Percentiles rank a stretch among this genome's conserved stretches.
These are phyloP conservation scores for Vicia villosa DNA, from an alignment of 306 rosid genomes.

Conservation along the genomic window DNA sequence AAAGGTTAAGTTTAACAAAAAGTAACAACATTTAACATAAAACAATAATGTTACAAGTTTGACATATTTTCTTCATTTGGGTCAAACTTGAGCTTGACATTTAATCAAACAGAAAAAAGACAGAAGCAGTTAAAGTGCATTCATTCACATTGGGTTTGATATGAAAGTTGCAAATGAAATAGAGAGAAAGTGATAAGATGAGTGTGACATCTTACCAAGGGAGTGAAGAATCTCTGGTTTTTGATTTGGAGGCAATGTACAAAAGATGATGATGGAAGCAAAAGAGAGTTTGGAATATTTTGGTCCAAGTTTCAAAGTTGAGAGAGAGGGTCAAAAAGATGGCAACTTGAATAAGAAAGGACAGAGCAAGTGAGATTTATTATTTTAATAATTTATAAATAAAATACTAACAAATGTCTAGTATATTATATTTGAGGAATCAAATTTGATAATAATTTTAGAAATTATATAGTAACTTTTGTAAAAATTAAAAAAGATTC, in stretches of 20 bases:
- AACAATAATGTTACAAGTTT: conserved; percentile 31
- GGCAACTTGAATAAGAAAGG: not conserved
- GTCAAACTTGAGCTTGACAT: not conserved
- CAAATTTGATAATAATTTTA: not conserved
- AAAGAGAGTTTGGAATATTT: not conserved
- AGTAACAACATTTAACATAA: conserved; percentile 20
- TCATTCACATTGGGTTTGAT: conserved; percentile 30
- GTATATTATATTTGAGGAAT: too few relatives aligned
- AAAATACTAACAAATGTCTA: too few relatives aligned
- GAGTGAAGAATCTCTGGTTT: conserved; percentile 6
- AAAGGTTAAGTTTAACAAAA: not conserved
- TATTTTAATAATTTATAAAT: not conserved
- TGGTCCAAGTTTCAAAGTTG: conserved; percentile 12
- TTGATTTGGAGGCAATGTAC: conserved; percentile 2
- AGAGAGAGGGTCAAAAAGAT: conserved; percentile 3
- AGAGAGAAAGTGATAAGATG: conserved; percentile 21
- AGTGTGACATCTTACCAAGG: conserved; percentile 40
- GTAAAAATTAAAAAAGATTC: too few relatives aligned
- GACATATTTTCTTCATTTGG: conserved; percentile 11
- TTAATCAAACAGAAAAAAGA: not conserved
- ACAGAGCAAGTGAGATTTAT: not conserved
- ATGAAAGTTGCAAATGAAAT: not conserved
- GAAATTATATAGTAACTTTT: too few relatives aligned
- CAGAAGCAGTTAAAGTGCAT: conserved; percentile 7
- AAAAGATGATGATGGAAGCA: not conserved